Evolutionary conservation across 2,329 filamentous ascomycete species (phyloP).

Genomic region (Fusarium scirpi): DNA sequence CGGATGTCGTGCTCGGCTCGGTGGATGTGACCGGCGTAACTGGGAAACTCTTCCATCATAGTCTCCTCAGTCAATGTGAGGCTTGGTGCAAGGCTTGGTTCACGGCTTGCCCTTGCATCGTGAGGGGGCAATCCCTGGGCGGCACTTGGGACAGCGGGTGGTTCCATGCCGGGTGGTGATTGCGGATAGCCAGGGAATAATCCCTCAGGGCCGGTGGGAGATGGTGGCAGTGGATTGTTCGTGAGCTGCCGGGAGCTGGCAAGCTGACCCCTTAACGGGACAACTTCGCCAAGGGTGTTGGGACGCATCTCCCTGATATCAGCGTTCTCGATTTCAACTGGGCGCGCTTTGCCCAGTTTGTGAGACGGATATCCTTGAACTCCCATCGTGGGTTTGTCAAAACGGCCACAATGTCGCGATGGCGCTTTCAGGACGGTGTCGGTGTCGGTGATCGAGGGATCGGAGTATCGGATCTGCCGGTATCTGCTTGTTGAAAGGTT

Average conservation of each 20-base stretch:
- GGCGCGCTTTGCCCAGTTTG: not conserved
- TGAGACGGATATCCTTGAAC: not conserved
- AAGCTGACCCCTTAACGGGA: not conserved
- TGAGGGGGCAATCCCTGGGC: fast-evolving
- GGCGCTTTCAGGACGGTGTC: too few species aligned
- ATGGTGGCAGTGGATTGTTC: not conserved
- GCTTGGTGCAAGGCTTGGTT: not conserved
- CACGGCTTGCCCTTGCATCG: not conserved
- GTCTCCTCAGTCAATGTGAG: not conserved
- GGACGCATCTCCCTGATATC: not conserved
- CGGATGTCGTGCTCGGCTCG: not conserved
- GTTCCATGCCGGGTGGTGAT: fast-evolving
- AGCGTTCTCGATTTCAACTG: fast-evolving
- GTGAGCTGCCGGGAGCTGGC: not conserved
- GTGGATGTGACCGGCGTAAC: not conserved
- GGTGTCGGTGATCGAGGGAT: not conserved
- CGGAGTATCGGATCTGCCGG: not conserved
- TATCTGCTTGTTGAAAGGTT: not conserved
- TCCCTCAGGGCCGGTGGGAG: not conserved
- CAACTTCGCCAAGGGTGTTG: not conserved
- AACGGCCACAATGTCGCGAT: not conserved
- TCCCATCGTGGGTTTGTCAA: not conserved
- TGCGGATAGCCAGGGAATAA: fast-evolving
- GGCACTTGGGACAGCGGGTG: fast-evolving
- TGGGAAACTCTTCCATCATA: not conserved